Evolutionary conservation across 1,139 yeast genomes (phyloP), one percentile per base, ranked within the genome.

Genomic region (Insectozyma bohioensis): DNA sequence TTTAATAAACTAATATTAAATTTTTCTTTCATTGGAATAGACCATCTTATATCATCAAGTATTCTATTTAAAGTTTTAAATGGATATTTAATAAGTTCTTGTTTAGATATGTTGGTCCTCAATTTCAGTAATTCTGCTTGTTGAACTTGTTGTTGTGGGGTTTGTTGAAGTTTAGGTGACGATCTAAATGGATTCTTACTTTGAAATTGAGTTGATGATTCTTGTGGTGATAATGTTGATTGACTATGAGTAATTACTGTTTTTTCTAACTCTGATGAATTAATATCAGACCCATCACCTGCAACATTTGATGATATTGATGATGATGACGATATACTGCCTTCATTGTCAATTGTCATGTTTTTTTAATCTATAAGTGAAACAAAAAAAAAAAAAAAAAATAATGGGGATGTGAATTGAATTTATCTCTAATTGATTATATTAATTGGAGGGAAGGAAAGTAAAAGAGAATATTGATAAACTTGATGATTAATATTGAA

Each of bases 61-160:
- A 83, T 64, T 33, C 92, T 61, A 46, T 82, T 82, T 17, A 80
- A 58, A 0, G 90, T 80, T 48, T 83, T 83, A 56, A 75, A 78
- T 4, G 77, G 68, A 39, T 41, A 52, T 22, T 40, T 29, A 9
- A 29, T 21, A 20, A 54, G 35, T 10, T 45, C 44, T 2, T 37
- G 38, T 19, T 37, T 31, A 3, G 35, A 17, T 8, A 52, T 38
- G n/a, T 10, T 13, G 2, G 31, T 22, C 9, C 20, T 17, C 6
- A 19, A 29, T 15, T 29, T 26, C 20, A 15, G 26, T 23, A 26
- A 18, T 5, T n/a, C n/a, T n/a, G n/a, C n/a, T n/a, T n/a, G n/a
- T n/a, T n/a, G n/a, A n/a, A n/a, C n/a, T n/a, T 28, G 23, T 24
- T 12, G 25, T 12, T 12, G 29, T 20, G 29, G 26, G 3, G 24